Evolutionary conservation across 768 basidiomycete species (phyloP), one percentile per base, ranked within the genome.

Genomic region (Leccinum disarticulatum): DNA sequence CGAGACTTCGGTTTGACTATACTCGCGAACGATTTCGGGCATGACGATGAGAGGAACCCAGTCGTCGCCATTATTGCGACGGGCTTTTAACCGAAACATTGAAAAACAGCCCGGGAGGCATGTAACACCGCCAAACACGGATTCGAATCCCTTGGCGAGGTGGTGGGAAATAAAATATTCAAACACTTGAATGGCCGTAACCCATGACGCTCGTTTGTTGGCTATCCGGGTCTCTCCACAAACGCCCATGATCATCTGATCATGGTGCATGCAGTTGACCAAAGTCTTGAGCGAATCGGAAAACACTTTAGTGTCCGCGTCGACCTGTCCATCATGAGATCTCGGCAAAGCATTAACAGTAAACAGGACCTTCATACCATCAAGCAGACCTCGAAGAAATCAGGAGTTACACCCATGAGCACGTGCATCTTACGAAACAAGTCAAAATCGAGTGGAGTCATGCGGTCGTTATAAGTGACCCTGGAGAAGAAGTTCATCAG

Each of bases 121-220:
- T 13, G 97, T 95, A 59, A 99, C 97, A 85, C 97, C 97, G 70
- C 97, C 97, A 69, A 99, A 98, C 27, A 97, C 94, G 22, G 97
- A 95, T 74, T 99, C 97, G 76, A 99, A 99, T 7, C 93, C 95
- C 74, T 99, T 99, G 61, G 96, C 92, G 55, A 95, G 84, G 74
- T 99, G 96, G 75, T 99, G 97, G 38, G 95, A 98, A 70, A 99
- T 98, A 76, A 98, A 99, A 75, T 99, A 99, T 73, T 95, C 93
- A 71, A 94, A 95, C 46, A 98, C 96, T 73, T 99, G 97, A 68
- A 99, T 99, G 52, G 90, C 88, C 1, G 97, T 98, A 25, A 99
- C 95, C 97, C 97, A 99, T 22, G 94, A 95, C 61, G 94, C 87
- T 25, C 95, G 90, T 72, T 99, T 99, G 81, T 99, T 99, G 49